phyloP scores from a whole-genome alignment of 768 basidiomycete genomes.

The Podaxis sp. region DNA sequence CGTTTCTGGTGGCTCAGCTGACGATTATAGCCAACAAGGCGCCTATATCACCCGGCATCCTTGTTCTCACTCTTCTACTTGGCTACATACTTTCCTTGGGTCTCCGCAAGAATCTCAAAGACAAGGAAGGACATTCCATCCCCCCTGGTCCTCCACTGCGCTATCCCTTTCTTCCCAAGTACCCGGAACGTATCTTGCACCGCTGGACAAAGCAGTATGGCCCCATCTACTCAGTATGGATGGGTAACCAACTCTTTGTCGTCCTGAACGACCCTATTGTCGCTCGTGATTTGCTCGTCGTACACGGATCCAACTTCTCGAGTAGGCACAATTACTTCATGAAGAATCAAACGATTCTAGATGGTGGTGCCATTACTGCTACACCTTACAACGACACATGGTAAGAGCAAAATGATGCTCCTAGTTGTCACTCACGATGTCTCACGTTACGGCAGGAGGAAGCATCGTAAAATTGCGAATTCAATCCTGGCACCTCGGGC shows the following conservation, averaged over 20 bases:
- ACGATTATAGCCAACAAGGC: too few relatives aligned
- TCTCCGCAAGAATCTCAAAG: too few relatives aligned
- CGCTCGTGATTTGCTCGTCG: constrained; percentile 34
- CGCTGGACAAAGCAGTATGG: constrained; percentile 35
- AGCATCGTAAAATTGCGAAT: not conserved
- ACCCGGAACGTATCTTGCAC: constrained; percentile 33
- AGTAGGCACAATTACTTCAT: constrained; percentile 33
- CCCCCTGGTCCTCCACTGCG: constrained; percentile 13
- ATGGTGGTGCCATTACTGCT: constrained; percentile 33
- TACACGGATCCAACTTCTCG: constrained; percentile 36
- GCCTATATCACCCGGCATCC: too few relatives aligned
- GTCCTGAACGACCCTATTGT: constrained; percentile 34
- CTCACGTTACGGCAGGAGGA: not conserved
- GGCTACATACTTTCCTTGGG: too few relatives aligned
- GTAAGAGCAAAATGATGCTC: constrained; percentile 17
- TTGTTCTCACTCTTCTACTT: too few relatives aligned
- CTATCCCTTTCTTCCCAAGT: constrained; percentile 31
- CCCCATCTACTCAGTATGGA: constrained; percentile 34
- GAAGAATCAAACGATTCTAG: constrained; percentile 35
- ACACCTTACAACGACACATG: constrained; percentile 32
- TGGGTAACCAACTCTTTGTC: constrained; percentile 38
- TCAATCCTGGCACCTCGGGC: not conserved
- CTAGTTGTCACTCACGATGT: not conserved
- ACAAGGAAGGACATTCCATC: too few relatives aligned
- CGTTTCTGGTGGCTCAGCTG: too few relatives aligned